Evolutionary conservation across 805 yeast species (phyloP).

Genomic region (Kregervanrija pseudodelftensis): DNA sequence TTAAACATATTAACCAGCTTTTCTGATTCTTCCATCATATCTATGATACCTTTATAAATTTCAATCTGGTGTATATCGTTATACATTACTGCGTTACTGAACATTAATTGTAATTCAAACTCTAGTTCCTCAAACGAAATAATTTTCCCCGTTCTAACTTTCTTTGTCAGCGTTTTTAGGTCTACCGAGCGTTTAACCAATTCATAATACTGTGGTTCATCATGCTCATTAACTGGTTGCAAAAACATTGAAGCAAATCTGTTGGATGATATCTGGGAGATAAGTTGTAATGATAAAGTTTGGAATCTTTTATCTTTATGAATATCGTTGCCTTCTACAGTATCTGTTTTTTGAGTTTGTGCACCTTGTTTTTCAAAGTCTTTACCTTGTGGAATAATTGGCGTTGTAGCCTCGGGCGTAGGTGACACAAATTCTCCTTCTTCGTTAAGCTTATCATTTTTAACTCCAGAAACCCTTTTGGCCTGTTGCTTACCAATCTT

Average conservation of each 20-base stretch:
- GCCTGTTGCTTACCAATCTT: background rate
- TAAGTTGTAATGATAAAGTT: constrained; percentile 50
- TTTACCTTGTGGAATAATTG: too few species aligned
- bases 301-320: constrained; percentile 48
- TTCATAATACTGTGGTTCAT: constrained; percentile 62
- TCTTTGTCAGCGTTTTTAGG: constrained; percentile 52
- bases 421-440: constrained; percentile 6
- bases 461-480: background rate
- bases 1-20: constrained; percentile 50
- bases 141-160: constrained; percentile 53
- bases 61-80: constrained; percentile 55
- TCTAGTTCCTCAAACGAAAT: constrained; percentile 46
- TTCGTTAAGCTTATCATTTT: background rate
- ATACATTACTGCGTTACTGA: constrained; percentile 80
- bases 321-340: too few species aligned
- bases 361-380: too few species aligned
- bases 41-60: constrained; percentile 52
- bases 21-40: constrained; percentile 64
- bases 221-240: constrained; percentile 58
- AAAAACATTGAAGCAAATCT: constrained; percentile 69
- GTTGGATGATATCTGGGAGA: constrained; percentile 61
- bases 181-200: constrained; percentile 62
- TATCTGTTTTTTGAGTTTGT: too few species aligned
- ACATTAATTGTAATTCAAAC: constrained; percentile 66
- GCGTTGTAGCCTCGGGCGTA: constrained; percentile 10